Base-by-base conservation (phyloP, 495 filamentous ascomycete species). In the Pseudevernia furfuracea region DNA sequence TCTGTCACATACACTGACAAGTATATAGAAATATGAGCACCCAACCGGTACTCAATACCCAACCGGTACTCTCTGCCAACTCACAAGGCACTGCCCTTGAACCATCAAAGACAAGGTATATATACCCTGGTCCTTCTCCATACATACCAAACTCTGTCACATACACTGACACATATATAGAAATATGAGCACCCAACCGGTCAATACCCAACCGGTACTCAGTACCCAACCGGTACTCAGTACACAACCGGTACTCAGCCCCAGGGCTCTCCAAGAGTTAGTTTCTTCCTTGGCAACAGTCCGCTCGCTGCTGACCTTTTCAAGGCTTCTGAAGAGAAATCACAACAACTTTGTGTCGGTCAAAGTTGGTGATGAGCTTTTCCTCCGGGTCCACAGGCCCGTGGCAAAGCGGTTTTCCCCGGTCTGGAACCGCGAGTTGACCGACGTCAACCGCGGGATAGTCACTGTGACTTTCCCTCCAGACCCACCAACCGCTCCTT, bases 371-470 rank as follows among this genome's bases (percentile, higher is more conserved):
- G 46, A 52, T 3, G 46, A 52, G 23, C 11, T 28, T 12, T 14
- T 52, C 12, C 25, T 12, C 10, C 23, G 46, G 46, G 11, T 52
- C 23, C 46, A 25, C 46, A 28, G 23, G 15, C 46, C 46, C 1
- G 23, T 52, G n/a, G 46, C 46, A 25, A 28, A 0, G n/a, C 46
- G 46, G 23, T 52, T 52, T 30, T 52, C 46, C 4, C 0, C 23
- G 9, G 46, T 28, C 10, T 52, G 46, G 46, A 52, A 28, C 1
- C 7, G 23, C 10, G 46, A 0, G 0, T 6, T 52, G 9, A 0
- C 0, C 0, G 6, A 52, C 1, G 9, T 11, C 1, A 28, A 11
- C 0, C 15, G 46, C 25, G 4, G 0, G 9, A 23, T 28, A 0
- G 23, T 52, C 9, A 52, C 46, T 12, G 46, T 28, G 5, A 28